These are phyloP conservation scores for Cylindrotheca closterium DNA, from an alignment of 108 stramenopile genomes.

Conservation along the genomic window DNA sequence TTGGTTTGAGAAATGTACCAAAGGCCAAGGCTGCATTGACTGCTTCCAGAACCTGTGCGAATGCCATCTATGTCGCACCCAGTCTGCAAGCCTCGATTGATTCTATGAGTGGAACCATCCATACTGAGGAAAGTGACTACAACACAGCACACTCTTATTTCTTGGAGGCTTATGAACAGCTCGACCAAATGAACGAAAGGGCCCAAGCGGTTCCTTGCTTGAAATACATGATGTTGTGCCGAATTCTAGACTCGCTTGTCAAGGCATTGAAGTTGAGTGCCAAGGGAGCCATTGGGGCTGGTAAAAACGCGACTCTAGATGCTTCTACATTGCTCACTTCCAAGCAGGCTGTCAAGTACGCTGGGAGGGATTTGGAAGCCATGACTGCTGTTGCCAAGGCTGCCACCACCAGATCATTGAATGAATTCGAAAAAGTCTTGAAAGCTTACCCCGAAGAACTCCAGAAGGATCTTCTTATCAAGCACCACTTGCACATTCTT, in stretches of 20 bases:
- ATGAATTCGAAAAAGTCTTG: conserved; percentile 86
- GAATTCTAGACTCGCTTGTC: conserved; percentile 83
- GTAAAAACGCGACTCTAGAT: conserved; percentile 60
- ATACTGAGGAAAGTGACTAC: conserved; percentile 98
- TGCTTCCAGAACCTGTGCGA: conserved; percentile 94
- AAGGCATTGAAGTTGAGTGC: conserved; percentile 76
- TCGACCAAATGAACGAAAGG: conserved; percentile 83
- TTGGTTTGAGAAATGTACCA: conserved; percentile 94
- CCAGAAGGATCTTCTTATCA: conserved; percentile 89
- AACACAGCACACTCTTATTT: conserved; percentile 99
- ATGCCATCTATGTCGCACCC: conserved; percentile 92
- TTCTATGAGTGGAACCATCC: conserved; percentile 95
- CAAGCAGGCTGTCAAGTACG: conserved; percentile 94
- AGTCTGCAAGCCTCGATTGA: conserved; percentile 94
- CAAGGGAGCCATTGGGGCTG: conserved; percentile 58
- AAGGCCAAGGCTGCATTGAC: conserved; percentile 99
- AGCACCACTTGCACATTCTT: conserved; percentile 94
- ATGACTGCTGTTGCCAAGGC: conserved; percentile 94
- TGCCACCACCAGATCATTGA: conserved; percentile 85
- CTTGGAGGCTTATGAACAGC: conserved; percentile 98
- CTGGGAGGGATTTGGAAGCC: conserved; percentile 92
- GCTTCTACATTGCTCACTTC: conserved; percentile 79
- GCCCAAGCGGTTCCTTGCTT: conserved; percentile 73
- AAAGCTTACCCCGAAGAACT: conserved; percentile 65
- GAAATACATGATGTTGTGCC: conserved; percentile 98